Evolutionary conservation across 2,329 filamentous ascomycete species (phyloP), one percentile per base, ranked within the genome.

Genomic region (Claviceps purpurea): DNA sequence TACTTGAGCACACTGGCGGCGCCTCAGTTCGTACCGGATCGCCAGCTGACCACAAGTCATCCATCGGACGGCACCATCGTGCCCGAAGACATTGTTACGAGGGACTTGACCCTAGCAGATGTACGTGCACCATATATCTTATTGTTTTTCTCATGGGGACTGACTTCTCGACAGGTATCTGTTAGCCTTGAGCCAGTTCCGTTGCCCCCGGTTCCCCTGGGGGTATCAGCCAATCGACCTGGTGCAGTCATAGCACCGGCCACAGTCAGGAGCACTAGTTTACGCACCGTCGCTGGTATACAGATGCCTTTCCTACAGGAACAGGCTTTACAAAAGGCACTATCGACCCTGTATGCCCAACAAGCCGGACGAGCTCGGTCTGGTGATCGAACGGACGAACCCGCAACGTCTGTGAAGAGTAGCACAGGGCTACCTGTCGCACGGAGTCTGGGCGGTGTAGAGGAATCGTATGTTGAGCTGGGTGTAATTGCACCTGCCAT

Each of bases 81-180:
- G 18, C 26, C 47, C 26, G 47, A n/a, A 24, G 44, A 52, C 13
- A 24, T 20, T 18, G 30, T 22, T 4, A 20, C 30, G 16, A 53
- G 50, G 39, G 42, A 38, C 13, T 38, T 50, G 30, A 13, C 11
- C 14, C 52, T 47, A 47, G 41, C 52, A 50, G 52, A 55, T 50
- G 59, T 61, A 58, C 50, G 58, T 56, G 40, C 41, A 38, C 22
- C 10, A 14, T 18, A 39, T 14, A 10, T 8, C 45, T 7, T 18
- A 10, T 22, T 37, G 11, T 0, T 43, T 16, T 20, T 39, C 14
- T n/a, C 30, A 38, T 46, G 22, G 49, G 39, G 44, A 57, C 59
- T 61, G 42, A 61, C 54, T 52, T 56, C 45, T 52, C 47, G 47
- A 49, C 60, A 60, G 59, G 51, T 44, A 52, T 42, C 55, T 51